Evolutionary conservation across 352 stramenopile species (phyloP).

Genomic region (Saprolegnia diclina): DNA sequence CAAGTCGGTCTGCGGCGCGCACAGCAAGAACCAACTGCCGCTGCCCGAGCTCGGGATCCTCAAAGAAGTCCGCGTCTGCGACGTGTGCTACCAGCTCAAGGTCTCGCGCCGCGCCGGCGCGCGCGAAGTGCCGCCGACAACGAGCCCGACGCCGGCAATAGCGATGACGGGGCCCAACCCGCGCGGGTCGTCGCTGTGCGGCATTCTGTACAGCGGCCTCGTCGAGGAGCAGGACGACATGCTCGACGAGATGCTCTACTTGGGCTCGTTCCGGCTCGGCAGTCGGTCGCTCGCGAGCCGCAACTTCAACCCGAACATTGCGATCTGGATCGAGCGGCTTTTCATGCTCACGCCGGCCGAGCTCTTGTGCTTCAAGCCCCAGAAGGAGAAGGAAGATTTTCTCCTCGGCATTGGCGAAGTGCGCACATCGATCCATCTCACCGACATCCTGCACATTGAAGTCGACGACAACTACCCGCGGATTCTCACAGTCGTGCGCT

Average conservation of each 20-base stretch:
- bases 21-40: constrained; percentile 75
- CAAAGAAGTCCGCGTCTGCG: constrained; percentile 69
- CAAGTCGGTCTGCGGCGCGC: constrained; percentile 55
- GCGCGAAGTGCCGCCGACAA: background rate
- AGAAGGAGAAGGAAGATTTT: constrained; percentile 30
- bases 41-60: constrained; percentile 68
- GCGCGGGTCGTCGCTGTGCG: constrained; percentile 35
- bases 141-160: background rate
- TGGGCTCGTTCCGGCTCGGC: constrained; percentile 69
- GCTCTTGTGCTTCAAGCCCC: constrained; percentile 65
- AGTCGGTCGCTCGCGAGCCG: constrained; percentile 59
- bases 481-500: constrained; percentile 71
- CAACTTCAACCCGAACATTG: constrained; percentile 68
- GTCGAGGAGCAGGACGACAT: constrained; percentile 74
- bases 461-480: constrained; percentile 65
- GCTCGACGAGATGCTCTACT: constrained; percentile 69
- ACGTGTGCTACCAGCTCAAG: constrained; percentile 57
- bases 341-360: constrained; percentile 74
- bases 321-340: constrained; percentile 70
- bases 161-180: background rate
- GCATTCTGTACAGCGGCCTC: constrained; percentile 64
- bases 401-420: constrained; percentile 51
- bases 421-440: constrained; percentile 60
- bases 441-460: constrained; percentile 73
- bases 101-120: constrained; percentile 59